These are phyloP conservation scores for Tetrahymena malaccensis DNA, from an alignment of 73 alveolate genomes.

Conservation along the genomic window DNA sequence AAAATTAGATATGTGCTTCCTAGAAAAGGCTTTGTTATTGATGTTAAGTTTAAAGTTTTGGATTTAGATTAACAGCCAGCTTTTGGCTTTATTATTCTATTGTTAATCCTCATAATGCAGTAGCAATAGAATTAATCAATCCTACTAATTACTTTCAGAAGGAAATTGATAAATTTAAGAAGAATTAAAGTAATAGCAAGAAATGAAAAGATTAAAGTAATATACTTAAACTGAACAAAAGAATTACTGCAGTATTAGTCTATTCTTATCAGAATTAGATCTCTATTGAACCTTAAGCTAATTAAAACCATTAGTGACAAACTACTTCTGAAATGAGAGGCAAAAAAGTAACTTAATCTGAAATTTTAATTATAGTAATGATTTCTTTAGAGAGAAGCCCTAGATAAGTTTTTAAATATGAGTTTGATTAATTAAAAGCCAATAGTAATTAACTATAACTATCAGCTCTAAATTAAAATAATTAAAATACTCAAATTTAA, in stretches of 20 bases:
- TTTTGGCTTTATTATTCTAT: neutral
- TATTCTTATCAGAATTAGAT: too few relatives aligned
- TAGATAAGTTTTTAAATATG: neutral
- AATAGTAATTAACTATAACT: neutral
- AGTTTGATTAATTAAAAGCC: neutral
- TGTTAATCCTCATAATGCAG: neutral
- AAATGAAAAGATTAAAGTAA: neutral
- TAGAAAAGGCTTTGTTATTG: conserved; percentile 34
- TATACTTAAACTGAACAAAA: neutral
- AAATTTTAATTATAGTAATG: neutral
- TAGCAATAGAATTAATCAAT: neutral
- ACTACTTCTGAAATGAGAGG: neutral
- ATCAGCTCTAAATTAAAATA: neutral
- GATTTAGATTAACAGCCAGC: conserved; percentile 25
- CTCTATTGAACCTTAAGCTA: neutral
- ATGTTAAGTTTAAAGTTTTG: conserved; percentile 38
- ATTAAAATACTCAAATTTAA: neutral
- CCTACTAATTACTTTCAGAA: neutral
- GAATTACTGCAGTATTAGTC: neutral
- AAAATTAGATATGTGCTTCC: conserved; percentile 2
- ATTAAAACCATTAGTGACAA: neutral
- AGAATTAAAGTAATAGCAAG: neutral
- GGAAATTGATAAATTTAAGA: too few relatives aligned
- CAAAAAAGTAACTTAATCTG: neutral
- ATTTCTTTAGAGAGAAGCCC: neutral